phyloP scores from a whole-genome alignment of 306 rosid species.

The Medicago ruthenica region DNA sequence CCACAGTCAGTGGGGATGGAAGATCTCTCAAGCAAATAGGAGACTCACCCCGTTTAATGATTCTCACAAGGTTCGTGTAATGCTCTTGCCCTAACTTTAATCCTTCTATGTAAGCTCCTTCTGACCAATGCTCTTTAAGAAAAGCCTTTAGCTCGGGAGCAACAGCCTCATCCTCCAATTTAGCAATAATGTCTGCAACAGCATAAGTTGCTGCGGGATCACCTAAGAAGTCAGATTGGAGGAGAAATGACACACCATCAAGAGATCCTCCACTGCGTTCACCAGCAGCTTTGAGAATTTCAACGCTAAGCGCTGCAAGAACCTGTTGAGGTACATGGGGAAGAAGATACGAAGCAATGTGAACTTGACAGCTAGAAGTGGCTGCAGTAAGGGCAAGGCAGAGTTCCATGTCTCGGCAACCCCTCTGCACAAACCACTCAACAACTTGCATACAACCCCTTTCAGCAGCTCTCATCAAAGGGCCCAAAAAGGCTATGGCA shows the following conservation, averaged over 20 bases:
- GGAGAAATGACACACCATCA: constrained; percentile 86
- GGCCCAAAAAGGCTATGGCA: constrained; percentile 85
- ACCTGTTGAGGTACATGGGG: constrained; percentile 86
- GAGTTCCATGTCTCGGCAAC: constrained; percentile 90
- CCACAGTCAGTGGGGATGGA: constrained; percentile 70
- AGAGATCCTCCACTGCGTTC: constrained; percentile 85
- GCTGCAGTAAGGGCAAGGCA: constrained; percentile 96
- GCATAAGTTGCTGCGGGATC: constrained; percentile 85
- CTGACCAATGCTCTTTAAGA: constrained; percentile 84
- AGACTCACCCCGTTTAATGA: constrained; percentile 76
- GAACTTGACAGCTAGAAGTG: constrained; percentile 89
- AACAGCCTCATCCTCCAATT: constrained; percentile 70
- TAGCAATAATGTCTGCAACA: constrained; percentile 79
- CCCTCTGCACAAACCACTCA: constrained; percentile 89
- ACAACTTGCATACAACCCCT: constrained; percentile 86
- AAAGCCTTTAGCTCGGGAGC: constrained; percentile 74
- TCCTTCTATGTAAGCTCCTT: constrained; percentile 71
- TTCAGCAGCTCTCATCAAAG: constrained; percentile 95
- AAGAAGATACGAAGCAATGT: constrained; percentile 74
- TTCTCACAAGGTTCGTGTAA: constrained; percentile 70
- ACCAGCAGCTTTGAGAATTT: constrained; percentile 89
- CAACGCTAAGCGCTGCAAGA: constrained; percentile 77
- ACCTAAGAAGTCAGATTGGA: constrained; percentile 79
- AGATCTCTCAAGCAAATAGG: constrained; percentile 83
- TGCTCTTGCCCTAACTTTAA: constrained; percentile 68